Percentiles rank a stretch among this genome's conserved stretches.
phyloP scores from a whole-genome alignment of 2,329 filamentous ascomycete species.

The Colletotrichum coccodes region DNA sequence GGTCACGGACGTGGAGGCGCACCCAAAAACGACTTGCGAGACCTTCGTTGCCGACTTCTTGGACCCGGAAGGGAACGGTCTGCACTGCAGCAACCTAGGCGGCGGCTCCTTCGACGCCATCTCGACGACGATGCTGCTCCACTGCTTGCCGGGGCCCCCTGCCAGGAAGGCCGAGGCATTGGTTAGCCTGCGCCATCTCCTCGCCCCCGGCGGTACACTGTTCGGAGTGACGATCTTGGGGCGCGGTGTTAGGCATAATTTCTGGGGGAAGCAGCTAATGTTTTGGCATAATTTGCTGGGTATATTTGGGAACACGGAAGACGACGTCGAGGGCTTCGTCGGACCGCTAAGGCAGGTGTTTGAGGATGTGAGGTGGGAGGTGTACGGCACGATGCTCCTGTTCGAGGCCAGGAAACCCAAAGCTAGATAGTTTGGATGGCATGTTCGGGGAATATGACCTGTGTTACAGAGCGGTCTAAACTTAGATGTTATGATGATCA shows the following conservation, averaged over 20 bases:
- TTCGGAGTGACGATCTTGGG: conserved; percentile 40
- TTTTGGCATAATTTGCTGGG: conserved; percentile 21
- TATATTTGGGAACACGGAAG: conserved; percentile 14
- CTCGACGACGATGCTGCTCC: conserved; percentile 34
- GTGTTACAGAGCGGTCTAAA: neutral
- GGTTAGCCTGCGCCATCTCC: conserved; percentile 22
- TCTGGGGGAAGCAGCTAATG: conserved; percentile 5
- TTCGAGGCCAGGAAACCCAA: conserved; percentile 20
- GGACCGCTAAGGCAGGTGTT: neutral
- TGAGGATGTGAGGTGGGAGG: conserved; percentile 6
- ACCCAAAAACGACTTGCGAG: conserved; percentile 12
- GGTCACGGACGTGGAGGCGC: conserved; percentile 4
- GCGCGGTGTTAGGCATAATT: conserved; percentile 4
- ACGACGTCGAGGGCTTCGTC: conserved; percentile 9
- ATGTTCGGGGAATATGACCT: no score
- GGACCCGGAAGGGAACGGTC: neutral
- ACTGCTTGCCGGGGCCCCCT: conserved; percentile 38
- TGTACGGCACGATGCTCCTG: conserved; percentile 9
- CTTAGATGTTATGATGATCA: neutral
- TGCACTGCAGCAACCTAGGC: neutral
- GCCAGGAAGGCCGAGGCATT: conserved; percentile 34
- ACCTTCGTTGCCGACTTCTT: conserved; percentile 16
- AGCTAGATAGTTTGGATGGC: neutral
- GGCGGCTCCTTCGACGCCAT: conserved; percentile 11
- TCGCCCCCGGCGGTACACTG: conserved; percentile 36